These are phyloP conservation scores for Cercis canadensis DNA, from an alignment of 306 rosid genomes.

Conservation along the genomic window DNA sequence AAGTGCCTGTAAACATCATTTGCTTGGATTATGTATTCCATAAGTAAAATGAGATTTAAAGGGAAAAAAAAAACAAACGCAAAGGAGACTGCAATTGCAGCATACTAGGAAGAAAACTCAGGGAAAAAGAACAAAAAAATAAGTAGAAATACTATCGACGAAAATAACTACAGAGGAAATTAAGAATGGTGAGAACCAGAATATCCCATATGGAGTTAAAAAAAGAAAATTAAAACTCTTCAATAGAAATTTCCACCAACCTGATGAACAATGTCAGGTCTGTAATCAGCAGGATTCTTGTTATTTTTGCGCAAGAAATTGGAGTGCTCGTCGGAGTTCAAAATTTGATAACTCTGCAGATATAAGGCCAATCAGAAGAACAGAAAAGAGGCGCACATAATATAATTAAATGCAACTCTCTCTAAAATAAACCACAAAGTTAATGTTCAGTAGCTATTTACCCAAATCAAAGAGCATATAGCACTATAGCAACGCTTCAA, in stretches of 20 bases:
- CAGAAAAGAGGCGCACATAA: background rate
- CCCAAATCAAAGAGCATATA: background rate
- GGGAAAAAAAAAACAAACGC: background rate
- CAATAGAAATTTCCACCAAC: slow-evolving; percentile 34
- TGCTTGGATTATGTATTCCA: background rate
- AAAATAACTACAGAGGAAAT: no score
- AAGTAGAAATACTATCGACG: no score
- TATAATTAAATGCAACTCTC: background rate
- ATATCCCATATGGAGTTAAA: no score
- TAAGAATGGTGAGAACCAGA: no score
- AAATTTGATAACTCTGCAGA: slow-evolving; percentile 70
- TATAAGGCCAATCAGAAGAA: slow-evolving; percentile 4
- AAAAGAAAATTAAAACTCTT: background rate
- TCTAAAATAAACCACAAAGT: background rate
- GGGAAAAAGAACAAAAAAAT: no score
- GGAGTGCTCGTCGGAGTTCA: slow-evolving; percentile 85
- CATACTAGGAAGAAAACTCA: no score
- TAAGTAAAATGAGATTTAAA: background rate
- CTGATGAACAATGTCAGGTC: slow-evolving; percentile 92
- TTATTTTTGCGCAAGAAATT: slow-evolving; percentile 65
- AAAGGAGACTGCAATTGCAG: background rate
- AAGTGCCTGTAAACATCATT: slow-evolving; percentile 65
- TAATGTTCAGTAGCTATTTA: background rate
- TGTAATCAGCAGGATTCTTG: slow-evolving; percentile 76
- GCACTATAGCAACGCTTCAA: background rate